These are phyloP conservation scores for Escallonia rubra DNA, from an alignment of 129 eudicot species.

Conservation along the genomic window DNA sequence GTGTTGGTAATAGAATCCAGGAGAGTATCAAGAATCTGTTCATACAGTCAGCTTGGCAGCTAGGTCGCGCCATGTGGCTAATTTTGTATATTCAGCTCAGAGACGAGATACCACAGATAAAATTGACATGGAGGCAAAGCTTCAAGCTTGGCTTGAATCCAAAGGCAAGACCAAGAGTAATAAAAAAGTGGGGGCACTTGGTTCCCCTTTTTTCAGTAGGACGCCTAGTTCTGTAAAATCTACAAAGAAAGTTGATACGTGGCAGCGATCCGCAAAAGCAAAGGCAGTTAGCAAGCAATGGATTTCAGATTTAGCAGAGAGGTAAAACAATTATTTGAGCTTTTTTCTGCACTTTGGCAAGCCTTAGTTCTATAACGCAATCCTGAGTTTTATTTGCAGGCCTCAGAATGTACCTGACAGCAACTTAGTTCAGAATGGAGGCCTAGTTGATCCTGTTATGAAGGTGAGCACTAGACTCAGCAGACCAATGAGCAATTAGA, in stretches of 20 bases:
- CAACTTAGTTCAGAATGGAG: slow-evolving; percentile 24
- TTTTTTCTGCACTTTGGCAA: not conserved
- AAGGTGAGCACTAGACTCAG: slow-evolving; percentile 21
- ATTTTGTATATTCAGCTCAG: slow-evolving; percentile 44
- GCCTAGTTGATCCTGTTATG: slow-evolving; percentile 8
- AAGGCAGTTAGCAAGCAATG: slow-evolving; percentile 24
- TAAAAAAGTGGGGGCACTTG: slow-evolving; percentile 21
- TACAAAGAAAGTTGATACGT: slow-evolving; percentile 27
- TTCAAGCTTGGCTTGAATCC: slow-evolving; percentile 85
- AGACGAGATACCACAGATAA: slow-evolving; percentile 40
- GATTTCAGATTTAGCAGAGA: slow-evolving; percentile 17
- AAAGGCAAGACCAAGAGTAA: slow-evolving; percentile 71
- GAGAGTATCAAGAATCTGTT: slow-evolving; percentile 89
- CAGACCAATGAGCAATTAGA: no score
- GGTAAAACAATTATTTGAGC: slow-evolving; percentile 22
- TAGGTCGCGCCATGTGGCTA: slow-evolving; percentile 69
- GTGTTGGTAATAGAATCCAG: slow-evolving; percentile 65
- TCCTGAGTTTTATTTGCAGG: slow-evolving; percentile 15
- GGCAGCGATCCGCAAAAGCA: slow-evolving; percentile 26
- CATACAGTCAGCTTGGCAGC: slow-evolving; percentile 94
- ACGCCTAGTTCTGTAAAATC: slow-evolving; percentile 49
- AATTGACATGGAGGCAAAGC: slow-evolving; percentile 86
- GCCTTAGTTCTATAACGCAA: not conserved
- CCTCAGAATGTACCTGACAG: slow-evolving; percentile 12
- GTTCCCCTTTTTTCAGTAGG: slow-evolving; percentile 30